These are phyloP conservation scores for Yarrowia osloensis DNA, from an alignment of 805 yeast species.

Conservation along the genomic window DNA sequence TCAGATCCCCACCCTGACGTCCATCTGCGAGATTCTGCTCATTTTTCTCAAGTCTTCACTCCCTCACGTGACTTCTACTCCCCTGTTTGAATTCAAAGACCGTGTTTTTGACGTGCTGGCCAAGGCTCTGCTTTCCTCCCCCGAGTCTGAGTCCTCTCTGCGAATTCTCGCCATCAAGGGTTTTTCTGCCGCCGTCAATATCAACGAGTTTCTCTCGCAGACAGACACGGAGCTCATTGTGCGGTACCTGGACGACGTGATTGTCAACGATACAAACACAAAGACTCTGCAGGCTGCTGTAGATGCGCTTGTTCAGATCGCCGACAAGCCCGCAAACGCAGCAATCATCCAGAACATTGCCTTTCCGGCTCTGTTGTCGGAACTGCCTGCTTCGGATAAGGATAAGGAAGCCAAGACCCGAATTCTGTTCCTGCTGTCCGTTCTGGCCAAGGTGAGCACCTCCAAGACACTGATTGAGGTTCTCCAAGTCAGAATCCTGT, in stretches of 20 bases:
- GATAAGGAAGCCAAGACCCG: background rate
- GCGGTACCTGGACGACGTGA: slow-evolving; percentile 62
- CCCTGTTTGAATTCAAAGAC: slow-evolving; percentile 58
- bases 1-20: slow-evolving; percentile 55
- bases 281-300: slow-evolving; percentile 57
- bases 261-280: slow-evolving; percentile 55
- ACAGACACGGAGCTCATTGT: slow-evolving; percentile 65
- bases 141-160: slow-evolving; percentile 68
- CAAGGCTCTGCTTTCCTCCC: slow-evolving; percentile 63
- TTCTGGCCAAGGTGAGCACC: slow-evolving; percentile 7
- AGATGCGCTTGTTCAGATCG: slow-evolving; percentile 54
- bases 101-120: slow-evolving; percentile 66
- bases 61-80: slow-evolving; percentile 35
- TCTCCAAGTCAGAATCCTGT: slow-evolving; percentile 45
- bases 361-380: slow-evolving; percentile 53
- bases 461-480: slow-evolving; percentile 43
- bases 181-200: slow-evolving; percentile 56
- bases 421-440: slow-evolving; percentile 7
- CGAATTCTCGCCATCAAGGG: slow-evolving; percentile 67
- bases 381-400: slow-evolving; percentile 50
- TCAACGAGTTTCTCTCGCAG: slow-evolving; percentile 50
- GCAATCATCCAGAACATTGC: slow-evolving; percentile 53
- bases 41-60: slow-evolving; percentile 55
- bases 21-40: slow-evolving; percentile 52
- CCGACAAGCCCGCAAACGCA: slow-evolving; percentile 41